Evolutionary conservation across 2,329 filamentous ascomycete genomes (phyloP).

Genomic region (Aspergillus flavus): DNA sequence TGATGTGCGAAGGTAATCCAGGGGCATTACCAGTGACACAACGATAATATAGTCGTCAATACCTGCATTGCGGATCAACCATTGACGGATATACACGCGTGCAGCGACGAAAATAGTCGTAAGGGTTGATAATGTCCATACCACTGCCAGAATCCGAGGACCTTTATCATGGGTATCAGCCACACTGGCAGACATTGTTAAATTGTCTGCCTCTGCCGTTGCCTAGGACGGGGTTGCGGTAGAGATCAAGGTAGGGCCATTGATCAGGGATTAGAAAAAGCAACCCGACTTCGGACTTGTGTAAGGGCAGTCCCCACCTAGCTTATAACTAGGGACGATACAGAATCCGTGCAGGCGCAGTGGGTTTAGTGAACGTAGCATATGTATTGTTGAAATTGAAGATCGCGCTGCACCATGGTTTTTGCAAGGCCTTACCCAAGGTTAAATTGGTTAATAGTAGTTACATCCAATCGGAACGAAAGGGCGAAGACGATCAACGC

Average conservation of each 20-base stretch:
- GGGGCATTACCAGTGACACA: conserved; percentile 32
- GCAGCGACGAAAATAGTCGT: conserved; percentile 35
- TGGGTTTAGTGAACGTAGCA: background rate
- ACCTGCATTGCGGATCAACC: conserved; percentile 36
- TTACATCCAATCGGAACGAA: background rate
- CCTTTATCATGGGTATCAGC: conserved; percentile 32
- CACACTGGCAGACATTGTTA: background rate
- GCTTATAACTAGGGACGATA: background rate
- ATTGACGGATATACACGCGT: conserved; percentile 37
- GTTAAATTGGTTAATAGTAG: background rate
- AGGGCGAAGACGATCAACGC: background rate
- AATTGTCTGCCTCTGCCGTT: background rate
- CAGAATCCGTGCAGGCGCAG: background rate
- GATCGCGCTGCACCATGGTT: background rate
- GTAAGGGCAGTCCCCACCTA: background rate
- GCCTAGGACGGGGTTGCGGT: background rate
- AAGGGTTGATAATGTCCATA: conserved; percentile 35
- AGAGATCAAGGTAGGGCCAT: background rate
- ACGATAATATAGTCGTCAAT: conserved; percentile 44
- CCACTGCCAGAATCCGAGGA: conserved; percentile 35
- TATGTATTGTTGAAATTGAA: background rate
- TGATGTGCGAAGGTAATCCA: background rate
- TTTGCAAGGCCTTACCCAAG: background rate
- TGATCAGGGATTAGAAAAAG: background rate
- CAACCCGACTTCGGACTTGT: background rate